A percentile compares a stretch with the other conserved stretches of the same genome.
Conservation (phyloP, 106 monocot species). For the Dioscorea dumetorum region DNA sequence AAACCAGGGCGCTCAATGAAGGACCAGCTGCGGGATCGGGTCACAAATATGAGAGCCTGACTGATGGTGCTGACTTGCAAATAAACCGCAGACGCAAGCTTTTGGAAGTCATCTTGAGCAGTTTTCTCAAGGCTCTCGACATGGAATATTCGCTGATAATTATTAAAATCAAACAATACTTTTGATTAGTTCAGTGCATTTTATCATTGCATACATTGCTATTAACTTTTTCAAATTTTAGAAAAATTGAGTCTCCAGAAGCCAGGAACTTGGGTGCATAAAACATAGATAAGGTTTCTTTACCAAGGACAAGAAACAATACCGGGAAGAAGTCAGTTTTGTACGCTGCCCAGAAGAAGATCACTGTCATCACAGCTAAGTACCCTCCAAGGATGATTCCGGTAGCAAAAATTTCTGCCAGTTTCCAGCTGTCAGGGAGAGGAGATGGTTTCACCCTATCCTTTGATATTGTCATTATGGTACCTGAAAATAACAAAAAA, state of each 20-base stretch:
- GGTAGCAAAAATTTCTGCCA: constrained; percentile 84
- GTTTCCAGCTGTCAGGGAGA: constrained; percentile 89
- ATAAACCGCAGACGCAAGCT: constrained; percentile 77
- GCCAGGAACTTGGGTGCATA: no score
- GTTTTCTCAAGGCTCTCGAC: constrained; percentile 76
- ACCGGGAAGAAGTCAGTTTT: constrained; percentile 92
- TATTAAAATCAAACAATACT: background rate
- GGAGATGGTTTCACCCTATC: constrained; percentile 96
- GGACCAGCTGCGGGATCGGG: constrained; percentile 79
- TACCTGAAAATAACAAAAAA: constrained; percentile 27
- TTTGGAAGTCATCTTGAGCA: constrained; percentile 69
- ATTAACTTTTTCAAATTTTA: no score
- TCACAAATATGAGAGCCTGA: constrained; percentile 81
- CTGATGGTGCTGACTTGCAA: constrained; percentile 84
- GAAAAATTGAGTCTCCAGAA: no score
- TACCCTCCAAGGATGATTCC: constrained; percentile 79
- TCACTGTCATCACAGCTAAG: constrained; percentile 93
- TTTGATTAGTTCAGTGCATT: background rate
- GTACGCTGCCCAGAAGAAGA: constrained; percentile 95
- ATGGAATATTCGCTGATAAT: constrained; percentile 46
- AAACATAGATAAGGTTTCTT: background rate
- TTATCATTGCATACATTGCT: no score
- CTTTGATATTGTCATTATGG: constrained; percentile 97
- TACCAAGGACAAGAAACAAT: background rate
- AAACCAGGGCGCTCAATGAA: constrained; percentile 65